phyloP scores from a whole-genome alignment of 2,329 filamentous ascomycete species.

The Sclerotiophoma versabilis region DNA sequence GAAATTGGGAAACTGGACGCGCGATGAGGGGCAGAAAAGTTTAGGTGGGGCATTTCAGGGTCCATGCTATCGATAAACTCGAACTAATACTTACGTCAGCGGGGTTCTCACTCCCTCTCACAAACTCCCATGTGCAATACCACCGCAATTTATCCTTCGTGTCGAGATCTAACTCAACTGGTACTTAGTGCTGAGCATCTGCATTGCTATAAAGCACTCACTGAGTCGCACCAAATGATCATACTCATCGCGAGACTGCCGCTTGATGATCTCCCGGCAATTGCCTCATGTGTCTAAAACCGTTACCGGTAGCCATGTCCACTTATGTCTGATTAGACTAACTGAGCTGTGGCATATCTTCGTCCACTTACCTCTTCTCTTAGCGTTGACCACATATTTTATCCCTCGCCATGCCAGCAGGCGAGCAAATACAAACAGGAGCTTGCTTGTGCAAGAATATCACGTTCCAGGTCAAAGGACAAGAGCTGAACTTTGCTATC shows the following conservation, averaged over 20 bases:
- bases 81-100: slow-evolving; percentile 3
- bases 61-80: slow-evolving; percentile 1
- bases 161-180: too few species aligned
- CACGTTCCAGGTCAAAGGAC: neutral
- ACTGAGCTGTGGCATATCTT: neutral
- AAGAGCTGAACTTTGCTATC: slow-evolving; percentile 13
- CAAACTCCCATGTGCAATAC: too few species aligned
- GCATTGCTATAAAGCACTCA: too few species aligned
- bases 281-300: neutral
- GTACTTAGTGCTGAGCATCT: too few species aligned
- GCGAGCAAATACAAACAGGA: slow-evolving; percentile 3
- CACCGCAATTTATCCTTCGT: too few species aligned
- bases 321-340: neutral
- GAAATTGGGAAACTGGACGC: neutral
- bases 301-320: neutral
- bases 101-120: neutral
- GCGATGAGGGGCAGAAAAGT: slow-evolving; percentile 11
- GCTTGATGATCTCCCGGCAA: neutral
- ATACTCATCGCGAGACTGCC: too few species aligned
- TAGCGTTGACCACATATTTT: neutral
- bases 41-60: slow-evolving; percentile 14
- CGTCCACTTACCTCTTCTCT: neutral
- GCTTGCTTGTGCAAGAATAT: slow-evolving; percentile 13
- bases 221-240: too few species aligned
- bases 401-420: neutral